Evolutionary conservation across 2,329 filamentous ascomycete species (phyloP), one percentile per base, ranked within the genome.

Genomic region (Fonsecaea erecta): DNA sequence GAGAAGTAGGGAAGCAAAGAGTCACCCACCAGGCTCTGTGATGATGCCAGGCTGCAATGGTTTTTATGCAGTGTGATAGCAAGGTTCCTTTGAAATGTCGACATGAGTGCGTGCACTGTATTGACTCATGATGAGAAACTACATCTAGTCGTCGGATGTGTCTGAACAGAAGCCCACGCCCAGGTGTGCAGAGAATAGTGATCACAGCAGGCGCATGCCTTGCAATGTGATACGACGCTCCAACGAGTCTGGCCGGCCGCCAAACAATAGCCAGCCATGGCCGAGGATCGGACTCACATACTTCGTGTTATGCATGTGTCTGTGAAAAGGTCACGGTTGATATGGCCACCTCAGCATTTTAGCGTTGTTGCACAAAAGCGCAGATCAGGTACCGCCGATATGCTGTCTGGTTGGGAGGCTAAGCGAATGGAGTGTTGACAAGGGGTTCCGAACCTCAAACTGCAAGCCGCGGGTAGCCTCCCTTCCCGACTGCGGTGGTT

Each of bases 321-420:
- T 3, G 16, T 40, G 35, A 14, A 14, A 16, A 14, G 35, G 35
- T 40, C n/a, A 21, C 6, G 7, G 8, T 18, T 4, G 11, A 37
- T 37, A 52, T 32, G 32, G 57, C 57, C 57, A 60, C 21, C 57
- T 26, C 57, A 52, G 43, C 43, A 37, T 26, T 52, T 51, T 35
- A 35, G 28, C n/a, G 11, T 52, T 52, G n/a, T 32, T 18, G 21
- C 21, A n/a, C 43, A 48, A 24, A n/a, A 37, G 8, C n/a, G 57
- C 21, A 52, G 26, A 60, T 52, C 43, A 52, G 32, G 51, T 35
- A 35, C 57, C 57, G 46, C 48, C 37, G 30, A 30, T 37, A 37
- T 35, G 18, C 11, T 26, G 26, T 48, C 43, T 48, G 18, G 43
- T 48, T 21, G 40, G n/a, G 30, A 18, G n/a, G 37, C 37, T 48